Percentiles rank a stretch among this genome's conserved stretches.
Conservation (phyloP, 2,329 filamentous ascomycete genomes). For the Keithomyces neogunnii region DNA sequence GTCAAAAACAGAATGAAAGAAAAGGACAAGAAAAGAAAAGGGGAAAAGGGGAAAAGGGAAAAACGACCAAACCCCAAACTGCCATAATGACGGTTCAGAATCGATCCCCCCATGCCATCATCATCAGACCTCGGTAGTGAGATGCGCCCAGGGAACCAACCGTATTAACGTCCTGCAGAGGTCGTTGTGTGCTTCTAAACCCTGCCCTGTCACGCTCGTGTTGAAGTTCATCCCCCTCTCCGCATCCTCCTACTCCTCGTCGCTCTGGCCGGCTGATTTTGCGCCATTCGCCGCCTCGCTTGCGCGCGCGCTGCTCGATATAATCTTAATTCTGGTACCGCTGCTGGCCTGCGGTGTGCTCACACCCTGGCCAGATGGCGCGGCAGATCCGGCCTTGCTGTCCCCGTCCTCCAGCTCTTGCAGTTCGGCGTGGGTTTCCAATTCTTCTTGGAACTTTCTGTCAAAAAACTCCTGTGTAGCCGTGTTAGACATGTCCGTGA, state of each 20-base stretch:
- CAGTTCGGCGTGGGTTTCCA: slow-evolving; percentile 46
- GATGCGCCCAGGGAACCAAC: neutral
- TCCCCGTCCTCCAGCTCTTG: slow-evolving; percentile 43
- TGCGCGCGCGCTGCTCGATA: slow-evolving; percentile 27
- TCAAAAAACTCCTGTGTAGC: slow-evolving; percentile 46
- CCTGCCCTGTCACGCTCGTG: neutral
- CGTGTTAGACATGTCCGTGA: slow-evolving; percentile 21
- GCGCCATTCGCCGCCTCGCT: slow-evolving; percentile 26
- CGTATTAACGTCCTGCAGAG: neutral
- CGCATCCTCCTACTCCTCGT: slow-evolving; percentile 36
- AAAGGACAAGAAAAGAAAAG: slow-evolving; percentile 3
- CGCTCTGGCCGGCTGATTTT: slow-evolving; percentile 37
- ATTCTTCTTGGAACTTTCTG: slow-evolving; percentile 42
- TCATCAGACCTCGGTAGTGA: neutral
- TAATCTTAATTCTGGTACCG: slow-evolving; percentile 63
- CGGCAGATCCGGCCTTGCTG: slow-evolving; percentile 25
- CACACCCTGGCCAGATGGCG: slow-evolving; percentile 42
- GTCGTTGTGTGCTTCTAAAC: neutral
- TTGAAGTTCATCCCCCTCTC: neutral
- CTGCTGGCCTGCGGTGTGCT: slow-evolving; percentile 56
- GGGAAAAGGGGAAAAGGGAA: slow-evolving; percentile 1
- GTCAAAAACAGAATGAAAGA: slow-evolving; percentile 9
- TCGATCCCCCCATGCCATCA: neutral
- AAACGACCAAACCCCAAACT: neutral
- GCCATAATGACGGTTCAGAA: neutral